A percentile compares a stretch with the other conserved stretches of the same genome.
Evolutionary conservation across 495 filamentous ascomycete genomes (phyloP).

Genomic region (Endocarpon pusillum): DNA sequence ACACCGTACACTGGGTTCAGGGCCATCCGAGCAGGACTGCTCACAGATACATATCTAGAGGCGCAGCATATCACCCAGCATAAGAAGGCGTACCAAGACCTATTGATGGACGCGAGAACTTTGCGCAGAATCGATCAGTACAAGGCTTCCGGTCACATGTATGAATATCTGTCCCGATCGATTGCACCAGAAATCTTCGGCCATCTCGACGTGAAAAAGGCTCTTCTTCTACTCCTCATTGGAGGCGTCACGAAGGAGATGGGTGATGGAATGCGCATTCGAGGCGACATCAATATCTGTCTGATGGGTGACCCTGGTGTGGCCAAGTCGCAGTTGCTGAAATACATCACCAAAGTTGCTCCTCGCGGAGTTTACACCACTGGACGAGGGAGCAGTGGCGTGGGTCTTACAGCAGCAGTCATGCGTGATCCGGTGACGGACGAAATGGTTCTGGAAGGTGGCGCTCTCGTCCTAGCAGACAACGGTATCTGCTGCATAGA

Average conservation of each 20-base stretch:
- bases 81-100: slow-evolving; percentile 90
- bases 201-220: slow-evolving; percentile 95
- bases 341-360: slow-evolving; percentile 96
- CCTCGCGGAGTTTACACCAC: slow-evolving; percentile 96
- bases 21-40: slow-evolving; percentile 80
- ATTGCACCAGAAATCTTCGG: slow-evolving; percentile 97
- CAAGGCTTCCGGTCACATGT: slow-evolving; percentile 69
- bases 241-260: slow-evolving; percentile 94
- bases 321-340: slow-evolving; percentile 92
- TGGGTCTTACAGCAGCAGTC: slow-evolving; percentile 92
- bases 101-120: slow-evolving; percentile 58
- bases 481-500: slow-evolving; percentile 99
- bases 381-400: slow-evolving; percentile 85
- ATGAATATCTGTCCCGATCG: slow-evolving; percentile 83
- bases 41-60: slow-evolving; percentile 95
- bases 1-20: slow-evolving; percentile 97
- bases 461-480: slow-evolving; percentile 86
- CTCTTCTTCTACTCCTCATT: slow-evolving; percentile 80
- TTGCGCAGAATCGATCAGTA: slow-evolving; percentile 67
- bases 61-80: slow-evolving; percentile 86
- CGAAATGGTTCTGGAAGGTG: slow-evolving; percentile 96
- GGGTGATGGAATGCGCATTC: slow-evolving; percentile 94
- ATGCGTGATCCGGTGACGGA: slow-evolving; percentile 98
- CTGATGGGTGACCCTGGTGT: slow-evolving; percentile 99
- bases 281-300: slow-evolving; percentile 96